Base-by-base conservation (phyloP, 2,329 filamentous ascomycete species). In the Niveomyces coronatus region DNA sequence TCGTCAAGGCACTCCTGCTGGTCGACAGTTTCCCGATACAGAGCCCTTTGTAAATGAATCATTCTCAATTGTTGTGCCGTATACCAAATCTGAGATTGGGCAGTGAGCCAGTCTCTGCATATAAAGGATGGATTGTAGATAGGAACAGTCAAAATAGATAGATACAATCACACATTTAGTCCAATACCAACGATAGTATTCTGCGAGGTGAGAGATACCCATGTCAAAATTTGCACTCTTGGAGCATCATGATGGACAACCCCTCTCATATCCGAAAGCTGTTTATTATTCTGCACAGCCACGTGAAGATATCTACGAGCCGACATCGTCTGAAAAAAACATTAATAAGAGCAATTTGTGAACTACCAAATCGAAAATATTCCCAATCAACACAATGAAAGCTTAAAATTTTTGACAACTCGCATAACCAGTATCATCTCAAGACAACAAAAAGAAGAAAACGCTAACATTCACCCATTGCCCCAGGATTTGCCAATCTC, bases 401-500 rank as follows among this genome's bases (percentile, higher is more conserved):
- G 30, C 19, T 31, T 7, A 31, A 29, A 3, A 20, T 16, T 17
- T 17, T 4, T 15, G n/a, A 24, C 31, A 32, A 18, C 9, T 11
- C n/a, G 24, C 24, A 39, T 39, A 23, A 23, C 30, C 18, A 39
- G 11, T 23, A 35, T 35, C 31, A 20, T 19, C 31, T 27, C 14
- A 26, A n/a, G 22, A 40, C 26, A 35, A 17, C 13, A 9, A 22
- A 23, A 24, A 31, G 20, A 39, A 31, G 7, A 28, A 30, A 16
- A 32, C 15, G 29, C 33, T 41, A 36, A 41, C 39, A 27, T 9
- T n/a, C 23, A 15, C 24, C 18, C 33, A 37, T 13, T 17, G 17
- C 16, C 22, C 38, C 38, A 40, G 38, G 20, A 16, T 30, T 35
- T 33, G 22, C 29, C 33, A 41, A 32, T 27, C 15, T 35, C 23